Base-by-base conservation (phyloP, 2,329 filamentous ascomycete genomes). In the Teratosphaeria zuluensis region DNA sequence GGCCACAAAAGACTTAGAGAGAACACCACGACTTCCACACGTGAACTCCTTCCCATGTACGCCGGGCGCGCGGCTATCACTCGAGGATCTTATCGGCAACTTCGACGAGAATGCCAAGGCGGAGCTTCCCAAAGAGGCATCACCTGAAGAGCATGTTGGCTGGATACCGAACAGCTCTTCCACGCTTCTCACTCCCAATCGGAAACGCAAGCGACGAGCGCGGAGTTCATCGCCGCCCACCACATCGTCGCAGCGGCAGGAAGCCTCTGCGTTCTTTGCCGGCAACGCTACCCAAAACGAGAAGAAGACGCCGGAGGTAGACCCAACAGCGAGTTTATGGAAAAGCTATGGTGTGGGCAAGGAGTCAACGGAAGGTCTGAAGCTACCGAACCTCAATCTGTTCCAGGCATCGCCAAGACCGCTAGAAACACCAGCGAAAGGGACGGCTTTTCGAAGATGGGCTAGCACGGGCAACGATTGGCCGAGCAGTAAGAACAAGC, bases 71-170 rank as follows among this genome's bases (percentile, higher is more conserved):
- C 75, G 81, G 58, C 77, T 85, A 46, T 81, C 83, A 28, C 72
- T 86, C 12, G 81, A 81, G 33, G 83, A 85, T 61, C 73, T 86
- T 33, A 82, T 86, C 53, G 81, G 81, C 62, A 83, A 84, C 67
- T 78, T 78, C 54, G 83, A 85, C 68, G 81, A 84, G 65, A 76
- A 76, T 9, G 75, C 77, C 42, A 78, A 56, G 42, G 57, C 76
- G 63, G 74, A 75, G 59, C 73, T 74, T n/a, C 73, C 75, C 30
- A 75, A 74, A 56, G 75, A 78, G 21, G 71, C 75, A 19, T 84
- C 83, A 1, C 84, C 83, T 0, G 80, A 84, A 62, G 84, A 86
- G 62, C 80, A 83, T 65, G 76, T 86, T 52, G 77, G 78, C 54
- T 86, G 84, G 84, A 79, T 83, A 60, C 70, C 73, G 12, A 76